These are phyloP conservation scores for Geotrichum citri-aurantii DNA, from an alignment of 1,139 yeast genomes.

Conservation along the genomic window DNA sequence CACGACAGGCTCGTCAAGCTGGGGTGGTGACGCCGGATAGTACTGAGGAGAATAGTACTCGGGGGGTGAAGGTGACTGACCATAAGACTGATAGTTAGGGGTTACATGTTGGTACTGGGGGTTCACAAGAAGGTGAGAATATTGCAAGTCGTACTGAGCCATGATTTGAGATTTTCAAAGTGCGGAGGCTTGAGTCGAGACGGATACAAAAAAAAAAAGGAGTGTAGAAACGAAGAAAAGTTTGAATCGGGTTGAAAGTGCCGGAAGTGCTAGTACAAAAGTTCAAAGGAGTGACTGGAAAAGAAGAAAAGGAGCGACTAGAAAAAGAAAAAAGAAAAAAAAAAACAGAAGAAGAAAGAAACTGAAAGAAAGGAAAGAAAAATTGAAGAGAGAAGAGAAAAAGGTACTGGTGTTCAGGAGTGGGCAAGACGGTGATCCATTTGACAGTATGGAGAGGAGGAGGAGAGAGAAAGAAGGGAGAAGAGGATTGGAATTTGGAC, in stretches of 20 bases:
- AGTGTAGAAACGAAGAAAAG: background rate
- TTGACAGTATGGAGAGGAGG: background rate
- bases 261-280: background rate
- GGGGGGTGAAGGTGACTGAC: conserved; percentile 29
- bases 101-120: conserved; percentile 57
- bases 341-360: background rate
- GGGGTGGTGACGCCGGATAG: conserved; percentile 22
- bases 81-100: conserved; percentile 32
- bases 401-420: background rate
- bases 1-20: conserved; percentile 18
- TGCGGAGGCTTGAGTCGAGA: background rate
- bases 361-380: conserved; percentile 2
- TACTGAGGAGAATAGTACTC: conserved; percentile 23
- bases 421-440: background rate
- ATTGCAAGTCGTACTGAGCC: conserved; percentile 36
- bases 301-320: conserved; percentile 2
- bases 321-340: conserved; percentile 2
- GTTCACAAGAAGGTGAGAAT: conserved; percentile 58
- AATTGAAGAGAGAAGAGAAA: conserved; percentile 1
- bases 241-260: background rate
- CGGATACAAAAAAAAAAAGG: background rate
- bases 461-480: background rate
- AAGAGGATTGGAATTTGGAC: background rate
- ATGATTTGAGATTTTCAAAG: conserved; percentile 16
- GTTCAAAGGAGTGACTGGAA: conserved; percentile 7